Evolutionary conservation across 2,329 filamentous ascomycete genomes (phyloP).

Genomic region (Cladophialophora exuberans): DNA sequence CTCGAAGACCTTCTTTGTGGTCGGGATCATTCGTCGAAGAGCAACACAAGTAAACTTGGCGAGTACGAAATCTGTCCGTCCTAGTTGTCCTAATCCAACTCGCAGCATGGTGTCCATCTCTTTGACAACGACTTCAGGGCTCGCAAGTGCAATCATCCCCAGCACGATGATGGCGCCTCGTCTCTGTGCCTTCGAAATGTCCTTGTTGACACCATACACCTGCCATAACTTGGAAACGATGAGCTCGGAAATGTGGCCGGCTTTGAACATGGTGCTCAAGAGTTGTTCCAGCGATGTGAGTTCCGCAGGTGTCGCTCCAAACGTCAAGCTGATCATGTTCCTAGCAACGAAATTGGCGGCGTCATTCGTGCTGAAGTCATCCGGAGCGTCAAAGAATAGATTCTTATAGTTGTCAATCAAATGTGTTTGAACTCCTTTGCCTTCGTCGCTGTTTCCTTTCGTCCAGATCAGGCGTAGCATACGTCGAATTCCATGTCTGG

Average conservation of each 20-base stretch:
- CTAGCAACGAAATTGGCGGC: slow-evolving; percentile 93
- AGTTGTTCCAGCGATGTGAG: slow-evolving; percentile 94
- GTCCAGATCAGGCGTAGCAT: slow-evolving; percentile 99
- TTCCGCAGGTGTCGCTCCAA: slow-evolving; percentile 91
- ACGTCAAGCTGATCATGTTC: slow-evolving; percentile 99
- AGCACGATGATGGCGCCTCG: slow-evolving; percentile 94
- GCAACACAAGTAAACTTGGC: slow-evolving; percentile 97
- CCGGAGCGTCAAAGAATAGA: slow-evolving; percentile 93
- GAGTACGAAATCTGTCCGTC: slow-evolving; percentile 79
- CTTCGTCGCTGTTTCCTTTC: slow-evolving; percentile 98
- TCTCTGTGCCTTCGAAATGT: slow-evolving; percentile 88
- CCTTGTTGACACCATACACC: slow-evolving; percentile 90
- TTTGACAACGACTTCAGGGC: slow-evolving; percentile 87
- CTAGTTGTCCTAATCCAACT: slow-evolving; percentile 81
- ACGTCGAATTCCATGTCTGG: slow-evolving; percentile 86
- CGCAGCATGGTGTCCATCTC: slow-evolving; percentile 94
- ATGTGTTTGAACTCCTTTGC: slow-evolving; percentile 95
- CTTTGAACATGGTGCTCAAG: slow-evolving; percentile 96
- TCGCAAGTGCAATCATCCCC: slow-evolving; percentile 92
- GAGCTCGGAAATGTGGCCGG: slow-evolving; percentile 78
- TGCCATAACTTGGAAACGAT: slow-evolving; percentile 96
- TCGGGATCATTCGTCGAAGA: slow-evolving; percentile 84
- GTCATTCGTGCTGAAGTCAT: slow-evolving; percentile 83
- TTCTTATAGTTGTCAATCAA: slow-evolving; percentile 96
- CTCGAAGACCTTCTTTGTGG: slow-evolving; percentile 76